A percentile compares a stretch with the other conserved stretches of the same genome.
Evolutionary conservation across 2,329 filamentous ascomycete genomes (phyloP).

Genomic region (Diaporthe velutina): DNA sequence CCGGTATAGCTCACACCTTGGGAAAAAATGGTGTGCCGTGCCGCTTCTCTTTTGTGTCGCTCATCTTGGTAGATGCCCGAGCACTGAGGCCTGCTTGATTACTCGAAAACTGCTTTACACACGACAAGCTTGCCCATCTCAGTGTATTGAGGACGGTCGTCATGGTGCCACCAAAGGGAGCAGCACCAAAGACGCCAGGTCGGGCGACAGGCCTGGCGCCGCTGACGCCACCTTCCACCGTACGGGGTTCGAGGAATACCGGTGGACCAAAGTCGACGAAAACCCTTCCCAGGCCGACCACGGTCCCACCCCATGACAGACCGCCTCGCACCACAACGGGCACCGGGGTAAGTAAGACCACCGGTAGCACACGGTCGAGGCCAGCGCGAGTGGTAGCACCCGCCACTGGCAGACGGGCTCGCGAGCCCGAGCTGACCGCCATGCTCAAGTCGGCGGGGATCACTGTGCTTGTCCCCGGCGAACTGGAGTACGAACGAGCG

Average conservation of each 20-base stretch:
- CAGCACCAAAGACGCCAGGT: background rate
- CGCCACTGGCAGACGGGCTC: background rate
- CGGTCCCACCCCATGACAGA: no score
- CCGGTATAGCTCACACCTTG: background rate
- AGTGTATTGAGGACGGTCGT: background rate
- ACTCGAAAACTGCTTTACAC: background rate
- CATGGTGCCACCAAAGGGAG: background rate
- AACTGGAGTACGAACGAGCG: conserved; percentile 43
- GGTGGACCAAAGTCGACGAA: no score
- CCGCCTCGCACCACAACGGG: background rate
- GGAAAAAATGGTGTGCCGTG: background rate
- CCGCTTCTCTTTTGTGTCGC: background rate
- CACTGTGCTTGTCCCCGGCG: conserved; percentile 27
- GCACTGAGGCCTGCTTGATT: background rate
- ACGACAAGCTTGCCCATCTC: background rate
- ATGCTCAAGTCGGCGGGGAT: conserved; percentile 5
- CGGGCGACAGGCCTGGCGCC: no score
- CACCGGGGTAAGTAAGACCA: background rate
- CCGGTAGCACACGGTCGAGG: no score
- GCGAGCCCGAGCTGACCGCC: background rate
- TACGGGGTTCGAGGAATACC: background rate
- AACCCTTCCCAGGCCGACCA: no score
- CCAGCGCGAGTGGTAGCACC: background rate
- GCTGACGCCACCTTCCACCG: background rate
- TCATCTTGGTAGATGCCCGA: no score